phyloP scores from a whole-genome alignment of 2,329 filamentous ascomycete genomes.

The Colletotrichum sublineola region DNA sequence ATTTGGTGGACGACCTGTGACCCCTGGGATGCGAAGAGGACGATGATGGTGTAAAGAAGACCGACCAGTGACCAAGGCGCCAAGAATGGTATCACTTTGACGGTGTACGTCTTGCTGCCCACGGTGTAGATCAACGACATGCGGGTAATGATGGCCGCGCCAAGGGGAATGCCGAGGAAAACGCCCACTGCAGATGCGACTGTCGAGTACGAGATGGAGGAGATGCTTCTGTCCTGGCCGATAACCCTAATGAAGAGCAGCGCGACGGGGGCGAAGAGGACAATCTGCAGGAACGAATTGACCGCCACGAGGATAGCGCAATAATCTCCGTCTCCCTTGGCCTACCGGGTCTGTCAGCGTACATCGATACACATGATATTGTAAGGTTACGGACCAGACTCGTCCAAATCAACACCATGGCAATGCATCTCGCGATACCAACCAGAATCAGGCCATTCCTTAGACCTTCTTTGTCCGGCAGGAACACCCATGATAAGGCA shows the following conservation, averaged over 20 bases:
- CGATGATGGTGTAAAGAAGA: conserved; percentile 86
- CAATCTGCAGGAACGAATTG: conserved; percentile 81
- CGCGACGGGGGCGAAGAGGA: conserved; percentile 78
- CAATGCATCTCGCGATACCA: conserved; percentile 87
- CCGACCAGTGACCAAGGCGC: conserved; percentile 85
- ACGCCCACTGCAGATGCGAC: conserved; percentile 86
- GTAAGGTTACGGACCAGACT: conserved; percentile 57
- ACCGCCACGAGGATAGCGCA: conserved; percentile 84
- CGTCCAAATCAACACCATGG: conserved; percentile 85
- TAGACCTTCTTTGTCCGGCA: conserved; percentile 69
- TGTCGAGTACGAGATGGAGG: conserved; percentile 68
- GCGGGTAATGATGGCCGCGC: conserved; percentile 82
- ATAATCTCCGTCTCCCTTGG: conserved; percentile 83
- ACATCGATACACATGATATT: fast-evolving
- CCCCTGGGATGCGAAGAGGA: conserved; percentile 88
- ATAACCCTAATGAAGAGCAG: conserved; percentile 80
- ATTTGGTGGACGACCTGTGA: conserved; percentile 84
- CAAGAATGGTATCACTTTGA: conserved; percentile 76
- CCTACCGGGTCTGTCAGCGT: conserved; percentile 49
- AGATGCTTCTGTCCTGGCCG: conserved; percentile 58
- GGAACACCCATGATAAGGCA: conserved; percentile 76
- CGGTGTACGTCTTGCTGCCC: conserved; percentile 73
- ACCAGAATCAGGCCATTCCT: conserved; percentile 83
- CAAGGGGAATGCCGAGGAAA: conserved; percentile 88
- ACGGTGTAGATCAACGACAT: conserved; percentile 68